phyloP scores from a whole-genome alignment of 2,329 filamentous ascomycete genomes.

The Neocatenulostroma microsporum region DNA sequence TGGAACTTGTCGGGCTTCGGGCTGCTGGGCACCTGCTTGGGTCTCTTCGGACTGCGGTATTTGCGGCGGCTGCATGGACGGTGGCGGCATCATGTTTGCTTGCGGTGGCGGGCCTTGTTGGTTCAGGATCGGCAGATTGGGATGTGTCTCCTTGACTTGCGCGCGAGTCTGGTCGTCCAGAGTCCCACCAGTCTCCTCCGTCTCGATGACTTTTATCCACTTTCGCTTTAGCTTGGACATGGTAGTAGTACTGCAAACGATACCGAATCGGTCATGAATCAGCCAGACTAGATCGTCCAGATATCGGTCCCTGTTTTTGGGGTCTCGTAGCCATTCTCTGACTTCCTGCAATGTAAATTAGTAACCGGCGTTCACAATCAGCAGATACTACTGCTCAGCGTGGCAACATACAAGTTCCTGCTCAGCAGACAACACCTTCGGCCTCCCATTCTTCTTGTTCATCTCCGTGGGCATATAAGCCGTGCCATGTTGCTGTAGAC shows the following conservation, averaged over 20 bases:
- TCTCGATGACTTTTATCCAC: conserved; percentile 27
- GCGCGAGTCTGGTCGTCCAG: conserved; percentile 20
- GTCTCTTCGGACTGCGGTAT: background rate
- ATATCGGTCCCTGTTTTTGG: conserved; percentile 25
- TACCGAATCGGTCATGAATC: conserved; percentile 27
- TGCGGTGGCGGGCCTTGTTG: conserved; percentile 2
- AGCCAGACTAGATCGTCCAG: conserved; percentile 29
- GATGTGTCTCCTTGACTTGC: conserved; percentile 23
- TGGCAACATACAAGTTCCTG: conserved; percentile 26
- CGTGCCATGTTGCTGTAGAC: conserved; percentile 26
- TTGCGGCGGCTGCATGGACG: no score
- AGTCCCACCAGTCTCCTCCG: conserved; percentile 23
- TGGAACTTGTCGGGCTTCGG: no score
- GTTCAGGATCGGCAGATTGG: conserved; percentile 19
- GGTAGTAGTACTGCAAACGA: conserved; percentile 29
- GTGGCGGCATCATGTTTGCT: background rate
- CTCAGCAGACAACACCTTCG: conserved; percentile 26
- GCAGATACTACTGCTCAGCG: no score
- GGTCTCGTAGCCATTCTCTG: conserved; percentile 24
- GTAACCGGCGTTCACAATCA: no score
- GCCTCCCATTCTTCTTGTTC: conserved; percentile 29
- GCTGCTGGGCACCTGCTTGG: background rate
- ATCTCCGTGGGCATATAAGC: conserved; percentile 27
- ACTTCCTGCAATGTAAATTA: conserved; percentile 28
- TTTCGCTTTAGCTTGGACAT: conserved; percentile 30